Base-by-base conservation (phyloP, 2,329 filamentous ascomycete species). In the Fusarium dlaminii region DNA sequence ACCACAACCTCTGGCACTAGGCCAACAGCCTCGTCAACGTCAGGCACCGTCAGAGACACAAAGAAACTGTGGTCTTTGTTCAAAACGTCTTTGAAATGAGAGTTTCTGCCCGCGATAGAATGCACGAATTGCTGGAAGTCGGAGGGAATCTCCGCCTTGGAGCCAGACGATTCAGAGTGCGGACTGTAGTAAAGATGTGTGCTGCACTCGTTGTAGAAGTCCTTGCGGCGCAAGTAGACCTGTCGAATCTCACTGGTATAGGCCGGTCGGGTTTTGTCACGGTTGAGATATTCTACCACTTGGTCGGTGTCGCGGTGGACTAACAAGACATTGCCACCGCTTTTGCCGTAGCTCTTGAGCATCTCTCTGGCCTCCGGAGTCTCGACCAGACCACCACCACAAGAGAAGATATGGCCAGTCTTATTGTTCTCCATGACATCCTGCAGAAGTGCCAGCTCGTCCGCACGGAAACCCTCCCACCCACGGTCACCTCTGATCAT, bases 101-200 rank as follows among this genome's bases (percentile, higher is more conserved):
- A 89, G 74, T 68, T 83, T 80, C 72, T 75, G 51, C 79, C 77
- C n/a, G 79, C 81, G 27, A 87, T 79, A 17, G 80, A 81, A 13
- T 82, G 80, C n/a, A 84, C 81, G 49, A 86, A 84, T 30, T 79
- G 80, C 22, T 66, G 62, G 57, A 84, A 83, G 68, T 84, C 82
- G 17, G 72, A 73, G 4, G 82, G 82, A 29, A 82, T 80, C 14
- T 76, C 75, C 27, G 54, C 72, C 17, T 68, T 72, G 22, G 69
- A 62, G 22, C 72, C 75, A n/a, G 70, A 70, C 32, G 71, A 76
- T 37, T 79, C 84, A 3, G 83, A 77, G 74, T 89, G 90, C 57
- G 94, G 94, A 81, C 94, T 97, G 84, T 96, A 93, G 84, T 98
- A 98, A 77, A 97, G 91, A 77, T 94, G 92, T 80, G 97, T 99